phyloP scores from a whole-genome alignment of 495 filamentous ascomycete species.

The Lasiosphaeria miniovina region DNA sequence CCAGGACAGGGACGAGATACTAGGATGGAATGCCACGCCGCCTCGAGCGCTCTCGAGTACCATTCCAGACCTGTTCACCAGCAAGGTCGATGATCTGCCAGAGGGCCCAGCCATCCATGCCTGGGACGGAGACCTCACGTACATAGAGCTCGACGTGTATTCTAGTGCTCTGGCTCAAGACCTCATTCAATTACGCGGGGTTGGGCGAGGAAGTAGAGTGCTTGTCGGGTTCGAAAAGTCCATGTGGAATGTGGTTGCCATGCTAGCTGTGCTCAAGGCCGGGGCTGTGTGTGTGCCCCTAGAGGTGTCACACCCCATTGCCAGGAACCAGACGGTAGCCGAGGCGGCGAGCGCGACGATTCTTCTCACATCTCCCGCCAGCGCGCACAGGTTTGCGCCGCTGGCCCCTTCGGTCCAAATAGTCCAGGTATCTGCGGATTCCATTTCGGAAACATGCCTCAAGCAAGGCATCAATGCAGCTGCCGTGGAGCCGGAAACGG shows the following conservation, averaged over 20 bases:
- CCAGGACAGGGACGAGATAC: too few relatives aligned
- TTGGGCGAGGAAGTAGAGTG: conserved; percentile 24
- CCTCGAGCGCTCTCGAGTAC: too few relatives aligned
- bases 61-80: too few relatives aligned
- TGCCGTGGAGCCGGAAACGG: not conserved
- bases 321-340: conserved; percentile 40
- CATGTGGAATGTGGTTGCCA: conserved; percentile 39
- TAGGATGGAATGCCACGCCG: too few relatives aligned
- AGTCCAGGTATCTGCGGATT: conserved; percentile 6
- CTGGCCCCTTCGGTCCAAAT: not conserved
- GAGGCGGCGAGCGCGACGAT: conserved; percentile 27
- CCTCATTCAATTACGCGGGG: not conserved
- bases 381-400: too few relatives aligned
- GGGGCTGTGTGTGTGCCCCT: conserved; percentile 51
- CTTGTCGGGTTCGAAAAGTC: conserved; percentile 53
- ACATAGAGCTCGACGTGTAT: too few relatives aligned
- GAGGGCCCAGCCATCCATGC: too few relatives aligned
- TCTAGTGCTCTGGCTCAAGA: too few relatives aligned
- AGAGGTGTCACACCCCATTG: conserved; percentile 55
- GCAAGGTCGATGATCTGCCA: too few relatives aligned
- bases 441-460: not conserved
- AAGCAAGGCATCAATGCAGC: not conserved
- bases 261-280: conserved; percentile 45
- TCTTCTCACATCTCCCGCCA: not conserved
- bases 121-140: too few relatives aligned